Percentiles rank a stretch among this genome's conserved stretches.
phyloP scores from a whole-genome alignment of 2,329 filamentous ascomycete species.

The Colletotrichum falcatum region DNA sequence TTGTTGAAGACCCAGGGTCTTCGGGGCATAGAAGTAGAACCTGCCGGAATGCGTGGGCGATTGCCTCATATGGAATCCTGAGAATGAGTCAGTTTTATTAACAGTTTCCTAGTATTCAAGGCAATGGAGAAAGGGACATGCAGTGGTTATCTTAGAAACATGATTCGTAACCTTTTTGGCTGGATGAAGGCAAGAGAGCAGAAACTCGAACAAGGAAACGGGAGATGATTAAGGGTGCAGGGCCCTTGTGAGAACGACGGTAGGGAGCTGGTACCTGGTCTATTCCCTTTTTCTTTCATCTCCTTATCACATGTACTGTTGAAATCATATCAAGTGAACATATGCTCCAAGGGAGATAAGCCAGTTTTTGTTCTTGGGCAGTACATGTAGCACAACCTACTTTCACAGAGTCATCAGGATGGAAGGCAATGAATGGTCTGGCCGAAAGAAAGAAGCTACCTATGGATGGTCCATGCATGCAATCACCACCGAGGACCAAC shows the following conservation, averaged over 20 bases:
- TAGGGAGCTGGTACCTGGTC: not conserved
- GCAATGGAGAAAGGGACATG: not conserved
- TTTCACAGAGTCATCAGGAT: not conserved
- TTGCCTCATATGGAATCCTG: not conserved
- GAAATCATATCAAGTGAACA: not conserved
- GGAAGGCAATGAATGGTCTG: not conserved
- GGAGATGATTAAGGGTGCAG: not conserved
- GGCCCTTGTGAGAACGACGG: not conserved
- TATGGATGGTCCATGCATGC: constrained; percentile 9
- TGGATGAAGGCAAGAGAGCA: not conserved
- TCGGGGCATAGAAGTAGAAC: not conserved
- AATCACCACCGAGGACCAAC: not conserved
- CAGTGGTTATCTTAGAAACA: not conserved
- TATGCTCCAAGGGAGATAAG: not conserved
- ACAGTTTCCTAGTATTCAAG: not conserved
- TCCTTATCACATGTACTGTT: not conserved
- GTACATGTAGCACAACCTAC: not conserved
- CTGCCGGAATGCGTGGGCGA: not conserved
- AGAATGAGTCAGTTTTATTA: not conserved
- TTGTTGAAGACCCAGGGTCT: not conserved
- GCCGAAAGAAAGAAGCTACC: not conserved
- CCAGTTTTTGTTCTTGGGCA: not conserved
- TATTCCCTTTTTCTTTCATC: not conserved
- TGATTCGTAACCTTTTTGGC: not conserved
- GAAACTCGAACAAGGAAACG: not conserved